phyloP scores from a whole-genome alignment of 176 grass and related monocot species.

The Lolium perenne region DNA sequence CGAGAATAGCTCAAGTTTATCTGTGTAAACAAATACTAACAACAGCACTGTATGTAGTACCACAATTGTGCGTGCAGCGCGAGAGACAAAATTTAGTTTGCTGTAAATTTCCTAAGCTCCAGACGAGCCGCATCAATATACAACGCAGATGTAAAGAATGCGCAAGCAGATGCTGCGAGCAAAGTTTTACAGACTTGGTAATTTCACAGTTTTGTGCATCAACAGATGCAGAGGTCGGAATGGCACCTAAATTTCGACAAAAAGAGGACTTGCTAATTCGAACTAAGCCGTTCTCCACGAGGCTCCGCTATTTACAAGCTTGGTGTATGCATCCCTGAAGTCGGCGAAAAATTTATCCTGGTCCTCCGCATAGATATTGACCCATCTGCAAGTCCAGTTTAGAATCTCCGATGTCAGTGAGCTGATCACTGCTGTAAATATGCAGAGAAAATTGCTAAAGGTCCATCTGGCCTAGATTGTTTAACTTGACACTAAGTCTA shows the following conservation, averaged over 20 bases:
- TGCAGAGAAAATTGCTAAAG: background rate
- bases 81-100: background rate
- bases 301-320: constrained; percentile 80
- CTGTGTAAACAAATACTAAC: background rate
- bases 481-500: background rate
- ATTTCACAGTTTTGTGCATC: background rate
- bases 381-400: constrained; percentile 68
- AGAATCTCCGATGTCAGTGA: constrained; percentile 22
- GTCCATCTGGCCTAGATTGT: background rate
- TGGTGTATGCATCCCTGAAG: constrained; percentile 76
- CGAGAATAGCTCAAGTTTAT: background rate
- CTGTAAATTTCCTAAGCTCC: background rate
- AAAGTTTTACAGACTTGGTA: background rate
- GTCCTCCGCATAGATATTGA: constrained; percentile 73
- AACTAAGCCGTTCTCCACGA: constrained; percentile 60
- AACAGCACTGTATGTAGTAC: background rate
- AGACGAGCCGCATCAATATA: background rate
- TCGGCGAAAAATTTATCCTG: constrained; percentile 78
- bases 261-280: background rate
- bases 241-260: background rate
- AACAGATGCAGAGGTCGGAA: background rate
- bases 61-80: no score
- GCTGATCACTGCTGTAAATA: background rate
- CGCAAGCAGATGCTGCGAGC: background rate
- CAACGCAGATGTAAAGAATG: background rate